Evolutionary conservation across 2,329 filamentous ascomycete species (phyloP), one percentile per base, ranked within the genome.

Genomic region (Cladosporium sp.): DNA sequence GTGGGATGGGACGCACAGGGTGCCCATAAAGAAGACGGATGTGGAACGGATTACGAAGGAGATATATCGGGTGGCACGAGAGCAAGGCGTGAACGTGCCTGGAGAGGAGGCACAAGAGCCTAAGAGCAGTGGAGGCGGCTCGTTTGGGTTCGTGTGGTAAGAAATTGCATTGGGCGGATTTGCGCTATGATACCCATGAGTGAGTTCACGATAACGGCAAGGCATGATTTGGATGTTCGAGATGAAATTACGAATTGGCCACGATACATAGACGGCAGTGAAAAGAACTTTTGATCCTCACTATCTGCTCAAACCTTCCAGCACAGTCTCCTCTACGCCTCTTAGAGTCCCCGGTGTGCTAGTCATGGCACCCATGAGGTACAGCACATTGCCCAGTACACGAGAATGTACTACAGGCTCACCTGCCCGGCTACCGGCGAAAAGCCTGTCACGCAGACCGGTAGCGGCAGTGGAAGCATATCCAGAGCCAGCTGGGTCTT

Each of bases 1-100:
- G 66, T 91, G 87, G 87, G 78, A 87, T 53, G 87, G 85, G 0
- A 77, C 75, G 1, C 87, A 92, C 66, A 72, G 87, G 5, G 73
- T 92, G 45, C 85, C 86, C 2, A 77, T 91, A 54, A 87, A 86
- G 72, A 73, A 70, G 18, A 70, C 68, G 31, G 86, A 90, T 67
- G 84, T 90, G 3, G 73, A 79, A 45, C 72, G 68, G 9, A 71
- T 87, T 9, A 72, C 79, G 9, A 67, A 72, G 9, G 73, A 75
- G 44, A 78, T 84, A 31, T 66, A 82, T 34, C 70, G 74, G 19
- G 63, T 82, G 35, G 78, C 78, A 3, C 71, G 70, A 59, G 68
- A 74, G 58, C 74, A 74, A n/a, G 75, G 75, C n/a, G 65, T 75
- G 9, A 55, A 62, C 19, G 65, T 71, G 38, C 46, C 46, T 3